phyloP scores from a whole-genome alignment of 176 grass and related monocot genomes.

The Pontederia crassipes region DNA sequence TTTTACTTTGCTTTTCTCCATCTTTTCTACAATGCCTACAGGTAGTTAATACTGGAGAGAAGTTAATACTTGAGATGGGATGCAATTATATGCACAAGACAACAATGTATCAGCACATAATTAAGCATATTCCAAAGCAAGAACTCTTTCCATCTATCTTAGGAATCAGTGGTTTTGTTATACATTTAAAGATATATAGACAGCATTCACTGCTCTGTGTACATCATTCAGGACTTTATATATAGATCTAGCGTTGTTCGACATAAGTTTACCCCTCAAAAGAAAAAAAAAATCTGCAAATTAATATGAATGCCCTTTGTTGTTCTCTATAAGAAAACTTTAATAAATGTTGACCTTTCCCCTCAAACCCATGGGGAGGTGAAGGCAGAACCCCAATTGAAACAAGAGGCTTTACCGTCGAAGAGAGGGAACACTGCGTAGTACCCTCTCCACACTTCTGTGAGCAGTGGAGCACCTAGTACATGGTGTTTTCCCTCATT shows the following conservation, averaged over 20 bases:
- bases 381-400: no score
- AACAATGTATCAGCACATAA: not conserved
- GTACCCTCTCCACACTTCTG: no score
- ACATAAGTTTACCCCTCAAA: not conserved
- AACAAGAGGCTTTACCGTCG: no score
- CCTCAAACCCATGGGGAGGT: no score
- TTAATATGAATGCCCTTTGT: no score
- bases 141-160: not conserved
- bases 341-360: no score
- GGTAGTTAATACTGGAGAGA: slow-evolving; percentile 12
- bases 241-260: not conserved
- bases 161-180: not conserved
- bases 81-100: not conserved
- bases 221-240: no score
- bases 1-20: slow-evolving; percentile 22
- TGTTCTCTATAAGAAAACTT: no score
- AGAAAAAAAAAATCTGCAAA: not conserved
- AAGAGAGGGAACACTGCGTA: no score
- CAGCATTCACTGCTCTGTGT: no score
- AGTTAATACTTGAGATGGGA: slow-evolving; percentile 8
- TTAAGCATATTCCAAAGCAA: slow-evolving; percentile 1
- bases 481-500: no score
- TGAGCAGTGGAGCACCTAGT: no score
- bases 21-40: slow-evolving; percentile 25
- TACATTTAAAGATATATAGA: not conserved